Evolutionary conservation across 331 rosid species (phyloP).

Genomic region (Stylosanthes scabra): DNA sequence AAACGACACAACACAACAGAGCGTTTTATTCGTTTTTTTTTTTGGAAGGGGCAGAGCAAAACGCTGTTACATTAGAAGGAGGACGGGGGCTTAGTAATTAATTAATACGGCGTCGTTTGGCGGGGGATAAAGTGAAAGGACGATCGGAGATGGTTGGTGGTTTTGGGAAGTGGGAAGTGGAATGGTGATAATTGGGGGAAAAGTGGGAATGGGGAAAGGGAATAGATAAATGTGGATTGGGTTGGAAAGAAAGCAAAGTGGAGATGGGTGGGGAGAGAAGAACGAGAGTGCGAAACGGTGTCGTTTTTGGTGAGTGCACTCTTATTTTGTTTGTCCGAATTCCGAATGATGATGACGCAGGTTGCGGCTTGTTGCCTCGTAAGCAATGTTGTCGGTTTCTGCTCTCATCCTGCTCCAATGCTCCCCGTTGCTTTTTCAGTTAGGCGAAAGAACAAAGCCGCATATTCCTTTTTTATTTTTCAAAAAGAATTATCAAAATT

Average conservation of each 20-base stretch:
- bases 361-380: conserved; percentile 29
- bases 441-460: too few species aligned
- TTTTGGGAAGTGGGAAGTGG: conserved; percentile 27
- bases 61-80: conserved; percentile 50
- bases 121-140: neutral
- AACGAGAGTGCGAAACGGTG: conserved; percentile 38
- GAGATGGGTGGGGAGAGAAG: conserved; percentile 16
- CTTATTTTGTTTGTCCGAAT: neutral
- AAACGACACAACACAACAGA: neutral
- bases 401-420: neutral
- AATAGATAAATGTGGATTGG: conserved; percentile 39
- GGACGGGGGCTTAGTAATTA: too few species aligned
- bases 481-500: too few species aligned
- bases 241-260: conserved; percentile 44
- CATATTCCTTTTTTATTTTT: too few species aligned
- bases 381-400: conserved; percentile 52
- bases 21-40: too few species aligned
- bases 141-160: neutral
- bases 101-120: conserved; percentile 20
- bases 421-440: too few species aligned
- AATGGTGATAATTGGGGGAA: conserved; percentile 33
- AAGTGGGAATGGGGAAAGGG: conserved; percentile 7
- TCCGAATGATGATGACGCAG: conserved; percentile 52
- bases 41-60: conserved; percentile 1
- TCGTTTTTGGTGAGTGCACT: conserved; percentile 46